Conservation (phyloP, 805 yeast genomes). For the Barnettozyma siamensis region DNA sequence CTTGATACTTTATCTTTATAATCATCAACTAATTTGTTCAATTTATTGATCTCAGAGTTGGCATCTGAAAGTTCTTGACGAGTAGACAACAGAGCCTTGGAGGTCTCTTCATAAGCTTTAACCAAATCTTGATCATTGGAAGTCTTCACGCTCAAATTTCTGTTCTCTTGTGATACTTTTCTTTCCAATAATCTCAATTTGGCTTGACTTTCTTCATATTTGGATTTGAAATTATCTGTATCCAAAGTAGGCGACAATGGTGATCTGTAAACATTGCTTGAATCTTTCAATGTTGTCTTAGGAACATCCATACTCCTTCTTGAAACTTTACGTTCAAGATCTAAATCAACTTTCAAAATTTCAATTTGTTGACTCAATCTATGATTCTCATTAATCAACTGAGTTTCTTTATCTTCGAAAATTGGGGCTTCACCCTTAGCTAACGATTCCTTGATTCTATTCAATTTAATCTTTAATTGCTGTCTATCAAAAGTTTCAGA, state of each 20-base stretch:
- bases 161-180: conserved; percentile 21
- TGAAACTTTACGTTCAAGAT: conserved; percentile 46
- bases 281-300: conserved; percentile 29
- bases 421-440: conserved; percentile 22
- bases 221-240: conserved; percentile 31
- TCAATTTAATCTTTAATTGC: conserved; percentile 38
- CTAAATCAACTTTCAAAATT: conserved; percentile 40
- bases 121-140: conserved; percentile 43
- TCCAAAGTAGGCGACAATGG: conserved; percentile 19
- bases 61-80: conserved; percentile 38
- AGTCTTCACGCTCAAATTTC: neutral
- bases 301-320: conserved; percentile 31
- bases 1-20: conserved; percentile 24
- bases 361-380: conserved; percentile 39
- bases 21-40: conserved; percentile 37
- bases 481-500: conserved; percentile 58
- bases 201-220: conserved; percentile 42
- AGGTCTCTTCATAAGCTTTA: conserved; percentile 44
- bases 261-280: conserved; percentile 18
- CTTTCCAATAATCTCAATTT: conserved; percentile 37
- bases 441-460: conserved; percentile 26
- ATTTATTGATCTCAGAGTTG: conserved; percentile 36
- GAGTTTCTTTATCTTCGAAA: conserved; percentile 21
- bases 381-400: conserved; percentile 20
- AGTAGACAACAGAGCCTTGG: conserved; percentile 37